Evolutionary conservation across 2,329 filamentous ascomycete genomes (phyloP), one percentile per base, ranked within the genome.

Genomic region (Nigrospora oryzae): DNA sequence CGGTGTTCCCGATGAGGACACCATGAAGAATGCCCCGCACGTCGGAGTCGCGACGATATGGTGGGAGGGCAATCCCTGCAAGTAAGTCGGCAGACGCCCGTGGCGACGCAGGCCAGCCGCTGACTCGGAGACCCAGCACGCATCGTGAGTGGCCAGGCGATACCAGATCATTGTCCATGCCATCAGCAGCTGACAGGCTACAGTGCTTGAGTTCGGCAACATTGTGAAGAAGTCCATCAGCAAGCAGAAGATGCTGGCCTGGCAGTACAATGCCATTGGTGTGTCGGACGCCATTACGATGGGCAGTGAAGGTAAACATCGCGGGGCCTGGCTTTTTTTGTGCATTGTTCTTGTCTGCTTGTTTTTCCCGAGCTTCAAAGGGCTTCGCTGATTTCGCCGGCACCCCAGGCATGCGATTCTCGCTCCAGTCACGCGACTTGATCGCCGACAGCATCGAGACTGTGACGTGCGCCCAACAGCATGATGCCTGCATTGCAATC

Each of bases 61-160:
- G 90, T 97, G 90, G 90, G 89, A 96, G 66, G 91, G 91, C 28
- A 96, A 96, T 62, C 88, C 91, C 34, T 96, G 90, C 80, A 95
- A 95, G 83, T 87, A 66, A 68, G 83, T 75, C 14, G 32, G 10
- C 14, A 15, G 36, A 6, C 14, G 34, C 5, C 12, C 17, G 15
- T 41, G 5, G 30, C 11, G 4, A 36, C 12, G 15, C 14, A 7
- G n/a, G 5, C 12, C 38, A 39, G 2, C 23, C 14, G 30, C 41
- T 51, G 43, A 53, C 41, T 14, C 23, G 15, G 19, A 16, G 2
- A 7, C 23, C 8, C 19, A 62, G 59, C 39, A 62, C 58, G 23
- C 59, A 62, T 47, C 46, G 59, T 62, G 49, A 57, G 59, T 38
- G 30, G 5, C 38, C 12, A 10, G 8, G 8, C 23, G 35, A 15